Base-by-base conservation (phyloP, 257 asterid genomes). In the Nicotiana attenuata region DNA sequence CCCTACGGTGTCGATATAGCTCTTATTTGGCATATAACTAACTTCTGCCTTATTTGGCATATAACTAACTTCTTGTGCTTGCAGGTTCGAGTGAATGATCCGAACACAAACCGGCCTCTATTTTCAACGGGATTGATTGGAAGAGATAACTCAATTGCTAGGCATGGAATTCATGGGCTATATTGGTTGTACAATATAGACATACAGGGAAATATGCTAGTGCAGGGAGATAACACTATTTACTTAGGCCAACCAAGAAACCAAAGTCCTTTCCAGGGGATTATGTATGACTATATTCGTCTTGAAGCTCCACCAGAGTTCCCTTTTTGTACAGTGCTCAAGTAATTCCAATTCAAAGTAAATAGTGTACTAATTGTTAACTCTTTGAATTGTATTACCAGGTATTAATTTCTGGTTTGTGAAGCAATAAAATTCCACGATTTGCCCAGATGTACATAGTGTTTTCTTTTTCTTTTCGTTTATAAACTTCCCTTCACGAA, bases 121-220 rank as follows among this genome's bases (percentile, higher is more conserved):
- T 94, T 94, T 65, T 50, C 91, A 8, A 89, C 82, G 0, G 92
- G 94, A 77, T 65, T 92, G 76, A 90, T 93, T 31, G 98, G 98
- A 29, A 92, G 91, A 81, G 97, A 94, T 80, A 94, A 94, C 31
- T 88, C 97, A 19, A 91, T 93, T 8, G 97, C 97, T 2, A 90
- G 98, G 14, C 97, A 93, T 65, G 98, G 97, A 38, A 90, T 90
- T 78, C 98, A 93, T 80, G 98, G 98, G 0, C 84, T 94, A 4
- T 90, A 93, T 63, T 88, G 97, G 96, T 84, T 94, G 5, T 91
- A 88, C 84, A 87, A 20, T 81, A 90, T 92, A 83, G 93, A 89
- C 24, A 81, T 93, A 33, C 78, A 76, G 33, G 88, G 89, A 2
- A 41, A 77, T 75, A 22, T 63, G 61, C 84, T 94, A 10, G 88